Conservation (phyloP, 805 yeast genomes). For the Metschnikowia santaceciliae region DNA sequence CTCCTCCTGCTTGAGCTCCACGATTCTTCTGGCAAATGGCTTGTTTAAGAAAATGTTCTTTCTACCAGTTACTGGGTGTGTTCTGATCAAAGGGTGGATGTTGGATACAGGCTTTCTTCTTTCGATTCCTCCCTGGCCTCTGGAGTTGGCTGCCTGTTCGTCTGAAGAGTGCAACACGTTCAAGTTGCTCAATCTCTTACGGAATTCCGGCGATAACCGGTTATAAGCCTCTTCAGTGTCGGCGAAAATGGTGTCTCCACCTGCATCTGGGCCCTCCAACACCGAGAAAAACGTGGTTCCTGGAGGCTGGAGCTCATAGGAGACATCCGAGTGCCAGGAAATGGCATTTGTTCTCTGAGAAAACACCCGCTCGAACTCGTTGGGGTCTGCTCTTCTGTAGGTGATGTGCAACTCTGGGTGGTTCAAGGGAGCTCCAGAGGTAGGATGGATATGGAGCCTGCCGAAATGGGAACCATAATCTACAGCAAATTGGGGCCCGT, state of each 20-base stretch:
- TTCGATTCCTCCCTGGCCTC: constrained; percentile 53
- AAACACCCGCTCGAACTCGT: constrained; percentile 16
- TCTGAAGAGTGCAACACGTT: constrained; percentile 67
- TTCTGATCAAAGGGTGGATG: constrained; percentile 67
- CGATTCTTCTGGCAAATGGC: constrained; percentile 61
- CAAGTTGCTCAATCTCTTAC: constrained; percentile 54
- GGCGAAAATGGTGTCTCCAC: constrained; percentile 81
- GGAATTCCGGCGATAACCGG: constrained; percentile 62
- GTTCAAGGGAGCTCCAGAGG: constrained; percentile 61
- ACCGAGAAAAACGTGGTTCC: constrained; percentile 65
- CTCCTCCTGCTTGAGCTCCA: constrained; percentile 72
- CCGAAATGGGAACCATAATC: constrained; percentile 65
- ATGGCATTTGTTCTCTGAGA: constrained; percentile 33
- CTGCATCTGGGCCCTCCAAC: constrained; percentile 53
- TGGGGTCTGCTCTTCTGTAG: constrained; percentile 18
- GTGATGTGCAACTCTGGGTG: constrained; percentile 21
- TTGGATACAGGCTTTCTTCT: constrained; percentile 61
- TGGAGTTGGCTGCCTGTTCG: constrained; percentile 63
- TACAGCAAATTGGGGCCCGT: constrained; percentile 47
- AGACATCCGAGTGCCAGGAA: constrained; percentile 70
- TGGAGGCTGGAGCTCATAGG: constrained; percentile 72
- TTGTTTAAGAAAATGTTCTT: constrained; percentile 57
- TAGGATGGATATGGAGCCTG: constrained; percentile 68
- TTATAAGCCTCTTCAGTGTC: constrained; percentile 68
- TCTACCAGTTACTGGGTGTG: constrained; percentile 66